Conservation (phyloP, 2,329 filamentous ascomycete genomes). For the Fusarium nisikadoi region DNA sequence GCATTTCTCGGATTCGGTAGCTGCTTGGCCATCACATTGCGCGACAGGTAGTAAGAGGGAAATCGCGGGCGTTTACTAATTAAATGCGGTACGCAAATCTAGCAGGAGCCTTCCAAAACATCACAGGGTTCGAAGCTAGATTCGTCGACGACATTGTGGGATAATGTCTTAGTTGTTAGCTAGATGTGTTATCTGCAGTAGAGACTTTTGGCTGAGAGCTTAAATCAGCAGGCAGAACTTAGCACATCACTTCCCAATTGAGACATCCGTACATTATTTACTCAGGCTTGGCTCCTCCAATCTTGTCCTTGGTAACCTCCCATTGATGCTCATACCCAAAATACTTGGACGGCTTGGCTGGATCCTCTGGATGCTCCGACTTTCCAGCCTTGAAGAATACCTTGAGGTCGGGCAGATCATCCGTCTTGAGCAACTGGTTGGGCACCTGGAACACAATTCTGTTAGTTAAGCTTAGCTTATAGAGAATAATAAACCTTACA, state of each 20-base stretch:
- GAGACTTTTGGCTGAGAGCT: no score
- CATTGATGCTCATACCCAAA: neutral
- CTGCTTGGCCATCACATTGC: no score
- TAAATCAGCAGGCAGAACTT: no score
- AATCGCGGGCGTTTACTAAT: no score
- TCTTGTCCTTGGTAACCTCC: neutral
- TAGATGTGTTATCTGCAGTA: no score
- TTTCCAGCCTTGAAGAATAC: neutral
- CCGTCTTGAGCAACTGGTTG: neutral
- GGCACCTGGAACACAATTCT: neutral
- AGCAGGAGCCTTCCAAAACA: neutral
- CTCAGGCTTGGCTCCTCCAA: neutral
- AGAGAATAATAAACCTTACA: rapidly evolving
- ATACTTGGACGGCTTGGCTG: neutral
- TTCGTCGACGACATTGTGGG: no score
- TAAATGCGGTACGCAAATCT: neutral
- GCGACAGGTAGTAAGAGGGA: neutral
- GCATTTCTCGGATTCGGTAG: neutral
- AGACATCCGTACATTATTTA: neutral
- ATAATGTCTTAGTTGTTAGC: no score
- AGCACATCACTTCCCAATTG: rapidly evolving
- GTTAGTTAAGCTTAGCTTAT: rapidly evolving
- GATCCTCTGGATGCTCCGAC: neutral
- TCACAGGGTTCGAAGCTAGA: neutral
- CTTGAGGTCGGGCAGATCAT: neutral